A percentile compares a stretch with the other conserved stretches of the same genome.
Evolutionary conservation across 441 rosid genomes (phyloP).

Genomic region (Populus hybrid): DNA sequence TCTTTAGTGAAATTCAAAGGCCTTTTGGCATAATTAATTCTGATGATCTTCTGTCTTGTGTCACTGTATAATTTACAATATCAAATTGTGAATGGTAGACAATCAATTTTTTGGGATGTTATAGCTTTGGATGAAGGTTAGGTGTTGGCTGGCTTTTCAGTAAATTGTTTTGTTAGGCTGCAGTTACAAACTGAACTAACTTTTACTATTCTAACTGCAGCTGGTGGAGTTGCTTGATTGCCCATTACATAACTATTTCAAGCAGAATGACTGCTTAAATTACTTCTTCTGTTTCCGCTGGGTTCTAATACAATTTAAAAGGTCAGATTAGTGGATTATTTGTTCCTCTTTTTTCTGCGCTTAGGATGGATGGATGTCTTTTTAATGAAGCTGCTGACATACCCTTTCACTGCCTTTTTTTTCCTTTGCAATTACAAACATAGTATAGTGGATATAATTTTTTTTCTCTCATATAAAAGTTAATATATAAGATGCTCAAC

Average conservation of each 20-base stretch:
- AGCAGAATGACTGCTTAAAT: slow-evolving; percentile 95
- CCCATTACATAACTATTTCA: slow-evolving; percentile 87
- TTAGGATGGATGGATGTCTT: neutral
- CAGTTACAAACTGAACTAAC: slow-evolving; percentile 15
- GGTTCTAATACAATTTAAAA: slow-evolving; percentile 92
- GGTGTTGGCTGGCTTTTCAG: neutral
- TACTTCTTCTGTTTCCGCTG: slow-evolving; percentile 99
- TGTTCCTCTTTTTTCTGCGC: slow-evolving; percentile 11
- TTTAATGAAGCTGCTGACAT: slow-evolving; percentile 1
- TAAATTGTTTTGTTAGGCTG: slow-evolving; percentile 6
- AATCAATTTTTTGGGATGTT: neutral
- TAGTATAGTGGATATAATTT: neutral
- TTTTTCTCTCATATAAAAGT: neutral
- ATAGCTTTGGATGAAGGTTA: neutral
- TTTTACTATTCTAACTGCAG: slow-evolving; percentile 41
- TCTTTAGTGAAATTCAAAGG: neutral
- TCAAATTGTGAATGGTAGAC: neutral
- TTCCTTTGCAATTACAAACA: neutral
- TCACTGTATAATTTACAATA: neutral
- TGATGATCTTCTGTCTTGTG: neutral
- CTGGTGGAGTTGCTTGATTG: slow-evolving; percentile 88
- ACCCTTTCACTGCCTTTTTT: neutral
- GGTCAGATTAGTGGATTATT: slow-evolving; percentile 43
- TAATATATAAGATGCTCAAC: neutral
- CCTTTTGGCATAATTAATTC: slow-evolving; percentile 1